Evolutionary conservation across 1,284 basidiomycete genomes (phyloP), one percentile per base, ranked within the genome.

Genomic region (Naganishia sp.): DNA sequence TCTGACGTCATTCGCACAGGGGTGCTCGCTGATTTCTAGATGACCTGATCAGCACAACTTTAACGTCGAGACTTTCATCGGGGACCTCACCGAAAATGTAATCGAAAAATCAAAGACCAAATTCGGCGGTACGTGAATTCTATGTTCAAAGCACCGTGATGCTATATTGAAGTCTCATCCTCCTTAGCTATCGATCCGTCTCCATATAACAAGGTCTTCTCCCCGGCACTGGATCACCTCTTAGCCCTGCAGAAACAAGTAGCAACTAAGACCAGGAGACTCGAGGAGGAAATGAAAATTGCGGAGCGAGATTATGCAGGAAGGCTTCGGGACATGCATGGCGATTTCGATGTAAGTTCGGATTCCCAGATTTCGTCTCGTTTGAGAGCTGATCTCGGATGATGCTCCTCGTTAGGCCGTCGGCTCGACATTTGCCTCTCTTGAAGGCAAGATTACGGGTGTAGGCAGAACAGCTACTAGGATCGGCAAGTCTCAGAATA

Each of bases 391-490:
- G 17, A 10, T 28, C 5, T 21, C 11, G n/a, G 25, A 5, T 18
- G 60, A 39, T 65, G 39, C 50, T 60, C 10, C 6, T 18, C 10
- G 69, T 35, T 72, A 94, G 90, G 84, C 86, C 49, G 91, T 93
- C 31, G 88, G 89, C 10, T 86, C 85, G 69, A 90, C 91, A 0
- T 94, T 94, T 80, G 82, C 85, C 28, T 87, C 85, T 6, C 91
- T 94, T 86, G 92, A 94, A 78, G 86, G 82, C 71, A 87, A 77
- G 74, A 94, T 99, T 83, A 93, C 88, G 63, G 90, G 95, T 74
- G 95, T 99, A 25, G 93, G 94, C 23, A 86, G 92, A 65, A 94
- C 94, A 6, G 94, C 96, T 2, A 89, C 98, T 63, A 85, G 94
- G 49, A 97, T 99, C 74, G 95, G 94, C 88, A 71, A 73, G 83